Percentiles rank a stretch among this genome's conserved stretches.
Conservation (phyloP, 2,329 filamentous ascomycete genomes). For the Orbilia brochopaga region DNA sequence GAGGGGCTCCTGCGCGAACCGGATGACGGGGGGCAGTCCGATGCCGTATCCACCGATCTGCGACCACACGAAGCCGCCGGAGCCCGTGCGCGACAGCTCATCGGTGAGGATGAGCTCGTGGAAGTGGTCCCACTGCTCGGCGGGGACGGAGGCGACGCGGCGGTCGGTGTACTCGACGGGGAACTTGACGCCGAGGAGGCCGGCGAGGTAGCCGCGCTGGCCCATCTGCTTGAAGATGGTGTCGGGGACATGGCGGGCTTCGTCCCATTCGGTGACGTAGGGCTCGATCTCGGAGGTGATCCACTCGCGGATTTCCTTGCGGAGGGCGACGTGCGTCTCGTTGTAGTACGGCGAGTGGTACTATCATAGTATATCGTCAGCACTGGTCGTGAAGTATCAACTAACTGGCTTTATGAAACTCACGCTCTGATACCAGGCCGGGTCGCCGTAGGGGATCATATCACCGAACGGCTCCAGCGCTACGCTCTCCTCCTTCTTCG, state of each 20-base stretch:
- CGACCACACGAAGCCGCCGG: conserved; percentile 96
- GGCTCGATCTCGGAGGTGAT: conserved; percentile 88
- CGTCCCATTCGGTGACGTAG: conserved; percentile 93
- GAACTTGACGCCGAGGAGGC: conserved; percentile 82
- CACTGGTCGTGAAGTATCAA: too few species aligned
- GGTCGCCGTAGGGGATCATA: conserved; percentile 88
- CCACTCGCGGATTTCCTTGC: conserved; percentile 90
- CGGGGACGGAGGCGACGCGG: conserved; percentile 75
- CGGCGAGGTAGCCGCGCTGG: conserved; percentile 88
- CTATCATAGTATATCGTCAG: conserved; percentile 57
- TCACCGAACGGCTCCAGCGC: conserved; percentile 81
- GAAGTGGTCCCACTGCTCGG: conserved; percentile 97
- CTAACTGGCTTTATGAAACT: too few species aligned
- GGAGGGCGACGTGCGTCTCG: conserved; percentile 87
- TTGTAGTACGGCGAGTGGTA: conserved; percentile 98
- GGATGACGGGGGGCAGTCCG: conserved; percentile 86
- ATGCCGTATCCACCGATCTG: conserved; percentile 96
- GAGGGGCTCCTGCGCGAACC: conserved; percentile 84
- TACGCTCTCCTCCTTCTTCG: conserved; percentile 60
- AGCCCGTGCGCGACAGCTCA: conserved; percentile 85
- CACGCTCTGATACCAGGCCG: conserved; percentile 92
- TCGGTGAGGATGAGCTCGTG: conserved; percentile 96
- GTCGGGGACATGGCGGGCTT: conserved; percentile 85
- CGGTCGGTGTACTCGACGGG: conserved; percentile 75
- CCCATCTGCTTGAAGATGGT: conserved; percentile 96